Evolutionary conservation across 352 stramenopile species (phyloP), one percentile per base, ranked within the genome.

Genomic region (Phytophthora sp.): DNA sequence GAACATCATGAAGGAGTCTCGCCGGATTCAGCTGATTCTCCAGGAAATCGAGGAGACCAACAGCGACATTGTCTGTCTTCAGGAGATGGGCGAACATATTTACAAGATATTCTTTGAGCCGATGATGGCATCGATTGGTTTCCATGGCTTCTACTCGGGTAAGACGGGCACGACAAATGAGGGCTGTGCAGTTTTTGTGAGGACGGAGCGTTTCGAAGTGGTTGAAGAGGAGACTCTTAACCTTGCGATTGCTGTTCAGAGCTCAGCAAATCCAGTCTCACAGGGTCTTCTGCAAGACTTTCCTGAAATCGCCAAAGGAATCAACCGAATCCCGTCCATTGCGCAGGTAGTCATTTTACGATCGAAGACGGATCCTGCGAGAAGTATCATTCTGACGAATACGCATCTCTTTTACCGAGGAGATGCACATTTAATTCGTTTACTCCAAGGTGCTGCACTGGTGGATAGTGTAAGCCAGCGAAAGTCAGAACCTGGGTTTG

Each of bases 361-460:
- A 26, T 76, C 70, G 2, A 56, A 49, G n/a, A 11, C 51, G 1
- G 50, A 79, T 17, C 56, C 59, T 3, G 12, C 45, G 1, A 52
- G 59, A 17, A 69, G 35, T 18, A 42, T 89, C 17, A 30, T 93
- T 49, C 44, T 91, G n/a, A 77, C 70, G 0, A 93, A 93, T 39
- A 91, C 84, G 10, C 84, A 93, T 42, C 55, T 93, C 6, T 93
- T 87, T 46, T 93, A 91, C 53, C 82, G 84, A 2, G 74, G 87
- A 62, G 84, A 91, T 48, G 71, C 80, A 10, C 71, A 93, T 50
- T 67, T 91, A 63, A 80, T 91, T 28, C 82, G 84, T 11, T 54
- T 91, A 15, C 51, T 91, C 13, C 84, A 93, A 60, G 69, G 74
- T 15, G 55, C 75, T 27, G 74, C 72, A 11, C 52, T 85, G 0